Percentiles rank a stretch among this genome's conserved stretches.
Evolutionary conservation across 306 rosid species (phyloP).

Genomic region (Cucurbita moschata): DNA sequence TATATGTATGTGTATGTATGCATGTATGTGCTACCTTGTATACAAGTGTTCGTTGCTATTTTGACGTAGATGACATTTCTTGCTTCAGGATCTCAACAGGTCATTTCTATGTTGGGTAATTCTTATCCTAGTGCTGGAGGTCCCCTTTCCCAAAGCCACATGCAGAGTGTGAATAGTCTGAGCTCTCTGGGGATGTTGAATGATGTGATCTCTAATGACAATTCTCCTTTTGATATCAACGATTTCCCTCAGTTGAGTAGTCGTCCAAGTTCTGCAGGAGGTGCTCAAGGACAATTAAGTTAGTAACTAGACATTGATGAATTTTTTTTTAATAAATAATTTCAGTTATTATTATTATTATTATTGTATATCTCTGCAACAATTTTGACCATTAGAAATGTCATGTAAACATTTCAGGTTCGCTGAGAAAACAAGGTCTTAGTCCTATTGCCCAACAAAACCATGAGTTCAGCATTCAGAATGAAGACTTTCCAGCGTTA

Average conservation of each 20-base stretch:
- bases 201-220: constrained; percentile 65
- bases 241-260: constrained; percentile 84
- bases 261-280: constrained; percentile 94
- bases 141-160: constrained; percentile 67
- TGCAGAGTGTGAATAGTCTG: constrained; percentile 56
- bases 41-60: neutral
- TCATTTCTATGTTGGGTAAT: constrained; percentile 71
- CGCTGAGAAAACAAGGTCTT: constrained; percentile 83
- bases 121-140: constrained; percentile 79
- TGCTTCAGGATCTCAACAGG: constrained; percentile 78
- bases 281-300: constrained; percentile 95
- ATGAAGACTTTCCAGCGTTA: constrained; percentile 94
- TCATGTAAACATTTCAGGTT: constrained; percentile 44
- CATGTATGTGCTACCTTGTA: neutral
- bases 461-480: constrained; percentile 92
- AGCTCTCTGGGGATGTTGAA: constrained; percentile 84
- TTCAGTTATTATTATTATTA: neutral
- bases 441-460: constrained; percentile 93
- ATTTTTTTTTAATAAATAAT: neutral
- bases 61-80: constrained; percentile 18
- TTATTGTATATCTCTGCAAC: no score
- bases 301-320: neutral
- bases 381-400: neutral
- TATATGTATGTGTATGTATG: no score
- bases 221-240: constrained; percentile 75